Evolutionary conservation across 2,329 filamentous ascomycete species (phyloP).

Genomic region (Huntiella savannae): DNA sequence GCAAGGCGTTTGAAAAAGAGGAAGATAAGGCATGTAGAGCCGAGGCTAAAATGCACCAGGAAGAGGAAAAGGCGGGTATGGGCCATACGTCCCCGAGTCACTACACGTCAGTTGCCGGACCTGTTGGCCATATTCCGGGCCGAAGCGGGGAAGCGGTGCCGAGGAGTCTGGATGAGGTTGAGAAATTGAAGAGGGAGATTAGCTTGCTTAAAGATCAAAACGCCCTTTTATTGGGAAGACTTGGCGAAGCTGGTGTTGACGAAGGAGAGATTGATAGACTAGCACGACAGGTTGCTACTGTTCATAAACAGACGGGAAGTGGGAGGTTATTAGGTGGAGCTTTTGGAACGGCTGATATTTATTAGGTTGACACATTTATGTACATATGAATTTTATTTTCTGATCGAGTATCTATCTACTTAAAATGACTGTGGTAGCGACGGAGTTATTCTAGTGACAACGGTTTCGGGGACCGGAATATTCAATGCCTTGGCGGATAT

Average conservation of each 20-base stretch:
- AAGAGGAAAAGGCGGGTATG: conserved; percentile 23
- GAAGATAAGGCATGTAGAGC: conserved; percentile 29
- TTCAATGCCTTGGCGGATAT: too few species aligned
- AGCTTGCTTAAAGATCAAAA: conserved; percentile 41
- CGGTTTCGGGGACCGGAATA: too few species aligned
- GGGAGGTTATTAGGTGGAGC: too few species aligned
- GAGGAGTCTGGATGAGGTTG: conserved; percentile 22
- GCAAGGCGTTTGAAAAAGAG: conserved; percentile 27
- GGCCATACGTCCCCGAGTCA: background rate
- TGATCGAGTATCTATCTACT: too few species aligned
- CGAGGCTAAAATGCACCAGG: conserved; percentile 34
- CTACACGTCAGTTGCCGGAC: background rate
- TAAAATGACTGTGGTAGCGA: too few species aligned
- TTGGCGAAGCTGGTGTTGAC: conserved; percentile 25
- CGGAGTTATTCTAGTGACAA: too few species aligned
- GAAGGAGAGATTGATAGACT: conserved; percentile 5
- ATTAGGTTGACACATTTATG: too few species aligned
- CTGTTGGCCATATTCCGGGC: background rate
- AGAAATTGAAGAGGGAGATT: conserved; percentile 32
- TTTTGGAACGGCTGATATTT: too few species aligned
- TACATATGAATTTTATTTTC: too few species aligned
- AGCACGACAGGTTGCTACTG: background rate
- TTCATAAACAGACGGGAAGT: background rate
- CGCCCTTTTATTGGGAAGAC: conserved; percentile 33
- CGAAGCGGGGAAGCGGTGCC: background rate